phyloP scores from a whole-genome alignment of 2,329 filamentous ascomycete genomes.

The Trichoderma sp. region DNA sequence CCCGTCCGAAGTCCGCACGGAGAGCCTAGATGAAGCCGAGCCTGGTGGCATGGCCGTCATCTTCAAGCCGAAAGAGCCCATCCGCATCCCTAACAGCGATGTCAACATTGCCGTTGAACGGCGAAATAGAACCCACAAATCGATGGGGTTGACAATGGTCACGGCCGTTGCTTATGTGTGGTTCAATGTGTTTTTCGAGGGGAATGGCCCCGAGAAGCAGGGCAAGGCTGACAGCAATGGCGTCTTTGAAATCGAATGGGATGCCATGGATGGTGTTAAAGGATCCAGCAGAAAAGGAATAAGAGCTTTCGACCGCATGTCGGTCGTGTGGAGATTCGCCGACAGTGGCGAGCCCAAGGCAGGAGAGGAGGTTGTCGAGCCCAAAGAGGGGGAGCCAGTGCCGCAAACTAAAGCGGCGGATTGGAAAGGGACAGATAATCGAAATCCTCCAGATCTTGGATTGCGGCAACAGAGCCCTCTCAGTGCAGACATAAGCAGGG shows the following conservation, averaged over 20 bases:
- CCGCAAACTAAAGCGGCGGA: conserved; percentile 68
- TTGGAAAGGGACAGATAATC: conserved; percentile 63
- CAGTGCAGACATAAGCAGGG: conserved; percentile 66
- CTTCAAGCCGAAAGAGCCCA: conserved; percentile 65
- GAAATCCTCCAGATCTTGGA: conserved; percentile 58
- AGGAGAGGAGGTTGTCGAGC: conserved; percentile 52
- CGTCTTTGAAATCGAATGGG: conserved; percentile 58
- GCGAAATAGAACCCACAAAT: conserved; percentile 73
- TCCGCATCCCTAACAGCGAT: conserved; percentile 77
- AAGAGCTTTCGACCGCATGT: conserved; percentile 74
- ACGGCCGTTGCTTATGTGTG: conserved; percentile 92
- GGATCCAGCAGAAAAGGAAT: conserved; percentile 80
- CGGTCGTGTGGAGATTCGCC: conserved; percentile 74
- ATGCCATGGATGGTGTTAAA: conserved; percentile 88
- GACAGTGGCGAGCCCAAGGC: conserved; percentile 26
- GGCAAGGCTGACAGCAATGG: conserved; percentile 67
- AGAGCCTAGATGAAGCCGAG: conserved; percentile 41
- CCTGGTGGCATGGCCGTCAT: conserved; percentile 70
- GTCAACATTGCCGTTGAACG: conserved; percentile 88
- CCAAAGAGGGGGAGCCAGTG: conserved; percentile 64
- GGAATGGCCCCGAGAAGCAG: conserved; percentile 65
- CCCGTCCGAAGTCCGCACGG: conserved; percentile 9
- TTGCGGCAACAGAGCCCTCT: conserved; percentile 62
- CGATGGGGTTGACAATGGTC: conserved; percentile 82
- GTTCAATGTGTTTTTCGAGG: conserved; percentile 96